Percentiles rank a stretch among this genome's conserved stretches.
These are phyloP conservation scores for Scytalidium lignicola DNA, from an alignment of 2,329 filamentous ascomycete genomes.

Conservation along the genomic window DNA sequence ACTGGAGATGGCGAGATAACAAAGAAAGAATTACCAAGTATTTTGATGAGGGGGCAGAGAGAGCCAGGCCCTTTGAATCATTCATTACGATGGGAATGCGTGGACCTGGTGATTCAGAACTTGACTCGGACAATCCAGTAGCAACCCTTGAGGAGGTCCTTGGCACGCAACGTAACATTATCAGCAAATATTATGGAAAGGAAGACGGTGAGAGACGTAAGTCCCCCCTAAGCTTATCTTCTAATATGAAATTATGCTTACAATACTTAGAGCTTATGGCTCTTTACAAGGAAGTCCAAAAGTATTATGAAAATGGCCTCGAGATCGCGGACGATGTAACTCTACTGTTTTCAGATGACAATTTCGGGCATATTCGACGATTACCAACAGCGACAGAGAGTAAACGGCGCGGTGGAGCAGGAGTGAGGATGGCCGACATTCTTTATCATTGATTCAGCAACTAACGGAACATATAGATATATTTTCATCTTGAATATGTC, in stretches of 20 bases:
- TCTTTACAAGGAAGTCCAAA: constrained; percentile 67
- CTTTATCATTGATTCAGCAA: constrained; percentile 27
- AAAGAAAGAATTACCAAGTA: constrained; percentile 61
- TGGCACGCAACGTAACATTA: constrained; percentile 51
- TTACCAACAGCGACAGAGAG: constrained; percentile 55
- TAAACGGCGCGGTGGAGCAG: constrained; percentile 51
- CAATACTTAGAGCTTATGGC: constrained; percentile 58
- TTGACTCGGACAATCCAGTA: constrained; percentile 45
- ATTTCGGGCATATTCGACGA: constrained; percentile 59
- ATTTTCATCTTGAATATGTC: constrained; percentile 53
- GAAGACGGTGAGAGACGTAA: constrained; percentile 37
- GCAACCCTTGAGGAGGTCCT: constrained; percentile 52
- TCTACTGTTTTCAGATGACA: constrained; percentile 63
- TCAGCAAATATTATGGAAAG: constrained; percentile 47
- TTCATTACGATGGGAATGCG: constrained; percentile 65
- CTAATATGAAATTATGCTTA: background rate
- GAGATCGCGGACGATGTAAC: constrained; percentile 60
- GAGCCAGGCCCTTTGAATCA: constrained; percentile 57
- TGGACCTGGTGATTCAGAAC: constrained; percentile 59
- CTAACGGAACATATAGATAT: constrained; percentile 36
- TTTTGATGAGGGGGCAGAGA: constrained; percentile 58
- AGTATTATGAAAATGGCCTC: constrained; percentile 63
- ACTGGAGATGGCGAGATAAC: constrained; percentile 65
- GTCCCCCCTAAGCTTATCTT: constrained; percentile 17
- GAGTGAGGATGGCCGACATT: constrained; percentile 35